A percentile compares a stretch with the other conserved stretches of the same genome.
Conservation (phyloP, 2,329 filamentous ascomycete genomes). For the Monosporascus sp. region DNA sequence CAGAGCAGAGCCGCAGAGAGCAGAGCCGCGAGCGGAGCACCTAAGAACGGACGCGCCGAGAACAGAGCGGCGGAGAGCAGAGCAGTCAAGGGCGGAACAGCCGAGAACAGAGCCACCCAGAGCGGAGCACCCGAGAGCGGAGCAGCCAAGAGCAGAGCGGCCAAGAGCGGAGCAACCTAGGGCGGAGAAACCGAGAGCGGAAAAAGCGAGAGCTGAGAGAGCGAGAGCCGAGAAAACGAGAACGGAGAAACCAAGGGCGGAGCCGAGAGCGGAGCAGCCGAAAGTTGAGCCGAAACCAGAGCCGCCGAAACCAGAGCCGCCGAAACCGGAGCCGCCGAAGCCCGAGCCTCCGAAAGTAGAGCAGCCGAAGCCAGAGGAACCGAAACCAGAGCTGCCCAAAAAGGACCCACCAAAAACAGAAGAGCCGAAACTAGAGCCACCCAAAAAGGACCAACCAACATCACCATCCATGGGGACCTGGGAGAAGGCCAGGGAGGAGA, state of each 20-base stretch:
- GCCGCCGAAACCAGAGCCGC: slow-evolving; percentile 13
- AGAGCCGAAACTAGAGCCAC: slow-evolving; percentile 3
- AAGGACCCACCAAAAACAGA: not conserved
- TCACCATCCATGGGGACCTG: slow-evolving; percentile 45
- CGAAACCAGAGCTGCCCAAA: slow-evolving; percentile 6
- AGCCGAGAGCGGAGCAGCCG: slow-evolving; percentile 5
- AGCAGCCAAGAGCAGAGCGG: not conserved
- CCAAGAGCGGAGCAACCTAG: slow-evolving; percentile 10
- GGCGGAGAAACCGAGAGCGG: slow-evolving; percentile 5
- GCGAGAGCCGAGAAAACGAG: slow-evolving; percentile 16
- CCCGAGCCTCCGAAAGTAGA: slow-evolving; percentile 9
- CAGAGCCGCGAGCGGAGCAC: slow-evolving; percentile 14
- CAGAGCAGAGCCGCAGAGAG: slow-evolving; percentile 11
- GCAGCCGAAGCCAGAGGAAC: slow-evolving; percentile 12
- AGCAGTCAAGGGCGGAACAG: slow-evolving; percentile 6
- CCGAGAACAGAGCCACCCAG: slow-evolving; percentile 3
- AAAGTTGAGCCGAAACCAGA: slow-evolving; percentile 13
- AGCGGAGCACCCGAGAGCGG: not conserved
- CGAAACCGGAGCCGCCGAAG: slow-evolving; percentile 7
- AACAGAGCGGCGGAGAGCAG: slow-evolving; percentile 13
- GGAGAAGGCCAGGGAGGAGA: slow-evolving; percentile 67
- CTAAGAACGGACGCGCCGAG: slow-evolving; percentile 14
- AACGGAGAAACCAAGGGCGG: slow-evolving; percentile 1
- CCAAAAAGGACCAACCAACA: slow-evolving; percentile 20
- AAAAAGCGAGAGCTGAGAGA: slow-evolving; percentile 27